Evolutionary conservation across 2,329 filamentous ascomycete species (phyloP).

Genomic region (Neoscytalidium dimidiatum): DNA sequence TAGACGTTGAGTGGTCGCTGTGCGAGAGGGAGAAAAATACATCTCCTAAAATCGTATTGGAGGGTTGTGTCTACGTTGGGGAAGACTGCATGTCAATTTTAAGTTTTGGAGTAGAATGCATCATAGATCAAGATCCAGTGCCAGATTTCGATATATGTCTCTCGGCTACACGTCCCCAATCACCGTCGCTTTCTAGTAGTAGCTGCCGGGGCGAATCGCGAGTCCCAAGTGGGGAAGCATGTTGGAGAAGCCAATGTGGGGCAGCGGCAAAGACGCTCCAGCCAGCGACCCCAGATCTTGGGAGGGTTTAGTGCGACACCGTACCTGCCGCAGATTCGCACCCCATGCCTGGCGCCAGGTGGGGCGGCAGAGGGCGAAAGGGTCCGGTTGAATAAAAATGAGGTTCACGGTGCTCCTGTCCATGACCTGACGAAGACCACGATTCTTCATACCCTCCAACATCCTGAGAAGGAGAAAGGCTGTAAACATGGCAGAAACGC

Average conservation of each 20-base stretch:
- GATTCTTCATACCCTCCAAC: neutral
- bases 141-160: too few relatives aligned
- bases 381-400: neutral
- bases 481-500: neutral
- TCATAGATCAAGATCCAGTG: too few relatives aligned
- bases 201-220: neutral
- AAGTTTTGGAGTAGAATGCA: neutral
- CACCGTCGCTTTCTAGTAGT: neutral
- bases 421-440: neutral
- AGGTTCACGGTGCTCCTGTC: neutral
- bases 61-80: too few relatives aligned
- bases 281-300: neutral
- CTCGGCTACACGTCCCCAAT: too few relatives aligned
- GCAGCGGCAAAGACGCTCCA: neutral
- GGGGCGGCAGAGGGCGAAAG: neutral
- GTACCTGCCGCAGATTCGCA: neutral
- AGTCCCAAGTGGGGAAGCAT: neutral
- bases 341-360: neutral
- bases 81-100: neutral
- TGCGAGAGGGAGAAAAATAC: too few relatives aligned
- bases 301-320: neutral
- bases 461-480: neutral
- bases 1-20: too few relatives aligned
- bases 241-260: neutral
- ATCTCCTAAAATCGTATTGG: too few relatives aligned